A percentile compares a stretch with the other conserved stretches of the same genome.
Conservation (phyloP, 495 filamentous ascomycete genomes). For the Penicillium canariense region DNA sequence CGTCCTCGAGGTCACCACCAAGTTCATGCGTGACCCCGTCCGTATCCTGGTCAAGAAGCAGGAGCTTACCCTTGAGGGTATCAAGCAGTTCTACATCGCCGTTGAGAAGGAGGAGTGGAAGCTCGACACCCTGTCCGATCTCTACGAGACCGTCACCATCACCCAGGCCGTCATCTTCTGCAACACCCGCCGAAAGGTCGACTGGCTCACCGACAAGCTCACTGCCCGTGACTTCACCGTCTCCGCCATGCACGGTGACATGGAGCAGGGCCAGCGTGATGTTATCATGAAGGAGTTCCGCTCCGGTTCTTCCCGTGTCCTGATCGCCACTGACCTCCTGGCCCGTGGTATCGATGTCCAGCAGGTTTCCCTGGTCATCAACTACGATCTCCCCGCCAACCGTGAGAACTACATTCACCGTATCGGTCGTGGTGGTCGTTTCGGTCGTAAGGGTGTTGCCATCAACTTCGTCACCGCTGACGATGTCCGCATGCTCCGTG, state of each 20-base stretch:
- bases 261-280: conserved; percentile 96
- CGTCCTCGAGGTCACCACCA: conserved; percentile 98
- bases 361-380: conserved; percentile 99
- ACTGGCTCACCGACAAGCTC: conserved; percentile 99
- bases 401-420: conserved; percentile 99
- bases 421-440: conserved; percentile 97
- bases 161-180: conserved; percentile 99
- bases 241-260: conserved; percentile 98
- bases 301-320: conserved; percentile 92
- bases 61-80: conserved; percentile 96
- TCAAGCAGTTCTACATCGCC: conserved; percentile 99
- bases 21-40: conserved; percentile 99
- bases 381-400: conserved; percentile 98
- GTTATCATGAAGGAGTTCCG: conserved; percentile 99
- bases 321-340: conserved; percentile 96
- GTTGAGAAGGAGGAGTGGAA: conserved; percentile 99
- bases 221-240: conserved; percentile 97
- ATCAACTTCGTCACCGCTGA: conserved; percentile 99
- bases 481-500: conserved; percentile 98
- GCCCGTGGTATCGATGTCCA: conserved; percentile 99
- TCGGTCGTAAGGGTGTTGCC: conserved; percentile 99
- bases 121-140: conserved; percentile 95
- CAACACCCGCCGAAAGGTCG: conserved; percentile 99
- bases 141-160: conserved; percentile 99
- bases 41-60: conserved; percentile 99